Base-by-base conservation (phyloP, 345 rosid genomes). In the Melaleuca alternifolia region DNA sequence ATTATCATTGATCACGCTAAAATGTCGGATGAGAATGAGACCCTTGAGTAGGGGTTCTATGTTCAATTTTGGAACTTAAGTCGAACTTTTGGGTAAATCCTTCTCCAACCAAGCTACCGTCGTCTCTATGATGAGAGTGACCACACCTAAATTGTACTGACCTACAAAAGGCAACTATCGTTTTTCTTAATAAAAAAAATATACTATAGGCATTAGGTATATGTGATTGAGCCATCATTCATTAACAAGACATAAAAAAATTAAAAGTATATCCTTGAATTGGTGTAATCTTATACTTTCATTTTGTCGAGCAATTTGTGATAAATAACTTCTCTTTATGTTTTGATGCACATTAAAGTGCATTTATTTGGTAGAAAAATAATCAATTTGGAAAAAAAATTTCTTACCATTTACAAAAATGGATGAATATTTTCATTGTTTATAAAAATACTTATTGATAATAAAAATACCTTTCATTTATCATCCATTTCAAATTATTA, bases 271-370 rank as follows among this genome's bases (percentile, higher is more conserved):
- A 1, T 33, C 15, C 12, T 7, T 0, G 1, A 30, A 30, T 18
- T 0, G 12, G 33, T 30, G 1, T 62, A 5, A 15, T 62, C 11
- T 30, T 3, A 30, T 14, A 15, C 7, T 61, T 18, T 61, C 71
- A 61, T n/a, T 62, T 14, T 14, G 5, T 28, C 0, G 2, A 5
- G 3, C 6, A 62, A 30, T 61, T 28, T 61, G 0, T 2, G 3
- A 61, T 28, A 28, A 8, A 61, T 61, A 61, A 1, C 5, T 28
- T 28, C 5, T 33, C 1, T n/a, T n/a, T n/a, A 33, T 71, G 23
- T 2, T 18, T 71, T 71, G 0, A 8, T 5, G 2, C 20, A 16
- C 7, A 15, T 71, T 33, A 0, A 9, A 5, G 3, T 4, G 5
- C 1, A 12, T 24, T 57, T 57, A 1, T 26, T 57, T 4, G 3